These are phyloP conservation scores for Taphrina pruni DNA, from an alignment of 1,139 yeast species.

Conservation along the genomic window DNA sequence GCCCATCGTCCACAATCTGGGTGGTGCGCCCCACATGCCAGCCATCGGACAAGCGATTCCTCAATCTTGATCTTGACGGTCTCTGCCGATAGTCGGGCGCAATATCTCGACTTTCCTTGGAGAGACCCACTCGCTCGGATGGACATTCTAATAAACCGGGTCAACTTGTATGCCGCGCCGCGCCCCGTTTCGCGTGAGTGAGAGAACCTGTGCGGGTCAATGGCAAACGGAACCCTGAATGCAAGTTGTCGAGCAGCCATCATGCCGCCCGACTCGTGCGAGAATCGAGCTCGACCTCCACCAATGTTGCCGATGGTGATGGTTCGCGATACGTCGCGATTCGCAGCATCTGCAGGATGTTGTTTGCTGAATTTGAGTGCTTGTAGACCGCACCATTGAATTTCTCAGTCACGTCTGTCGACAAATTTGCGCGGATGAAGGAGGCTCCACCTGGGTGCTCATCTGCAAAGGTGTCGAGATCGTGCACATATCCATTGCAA, in stretches of 20 bases:
- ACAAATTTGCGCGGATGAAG: constrained; percentile 79
- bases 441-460: constrained; percentile 98
- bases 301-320: constrained; percentile 52
- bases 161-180: background rate
- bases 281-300: background rate
- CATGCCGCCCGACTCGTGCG: constrained; percentile 5
- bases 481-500: constrained; percentile 93
- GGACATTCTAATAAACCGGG: no score
- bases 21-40: no score
- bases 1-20: no score
- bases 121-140: no score
- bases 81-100: no score
- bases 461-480: constrained; percentile 78
- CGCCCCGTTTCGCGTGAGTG: background rate
- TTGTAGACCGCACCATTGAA: constrained; percentile 97
- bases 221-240: no score
- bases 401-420: constrained; percentile 95
- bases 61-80: no score
- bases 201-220: no score
- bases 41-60: no score
- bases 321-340: constrained; percentile 83
- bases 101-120: no score
- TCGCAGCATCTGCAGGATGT: constrained; percentile 92
- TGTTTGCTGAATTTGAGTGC: constrained; percentile 97
- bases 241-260: background rate